Base-by-base conservation (phyloP, 805 yeast genomes). In the Myxozyma lipomycoides region DNA sequence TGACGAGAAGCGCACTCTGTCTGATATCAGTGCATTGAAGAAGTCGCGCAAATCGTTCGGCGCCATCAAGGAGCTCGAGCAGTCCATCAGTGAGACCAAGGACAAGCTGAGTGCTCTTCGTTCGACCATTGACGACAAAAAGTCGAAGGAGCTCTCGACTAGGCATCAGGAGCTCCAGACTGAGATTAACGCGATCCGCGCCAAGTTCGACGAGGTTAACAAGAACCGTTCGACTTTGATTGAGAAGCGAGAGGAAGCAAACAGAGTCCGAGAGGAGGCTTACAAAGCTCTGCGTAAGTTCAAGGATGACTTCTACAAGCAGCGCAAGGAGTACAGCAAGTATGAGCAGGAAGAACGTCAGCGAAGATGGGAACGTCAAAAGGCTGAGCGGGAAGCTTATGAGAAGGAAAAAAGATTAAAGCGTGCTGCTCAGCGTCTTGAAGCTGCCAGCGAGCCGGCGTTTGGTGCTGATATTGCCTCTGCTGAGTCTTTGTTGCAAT, bases 21-120 rank as follows among this genome's bases (percentile, higher is more conserved):
- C 86, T 72, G 98, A 91, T 72, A 85, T 88, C 76, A 78, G 88
- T 46, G 70, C 82, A 41, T 78, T 93, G 68, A 82, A 91, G 71
- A 88, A 86, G 72, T 72, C 85, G 66, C 81, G 83, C 65, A 84
- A 84, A 69, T 90, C 84, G 68, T 86, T 87, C 66, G 79, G 80
- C 44, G 75, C 78, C 43, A 74, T 90, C 61, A 89, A 82, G 65
- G 78, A 79, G 62, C 78, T 79, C 62, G 96, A 88, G 74, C 79
- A 79, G 61, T 78, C 83, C 40, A 82, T 91, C 65, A 96, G 88
- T 64, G 75, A 74, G 43, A 93, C 86, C 69, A 85, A 83, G 73
- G 75, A 74, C 45, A 83, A 87, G 73, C 81, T 88, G 63, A 76
- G 81, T 44, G 86, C 80, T 26, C 75, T 90, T 71, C 88, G 88